These are phyloP conservation scores for Diaporthe batatas DNA, from an alignment of 2,329 filamentous ascomycete species.

Conservation along the genomic window DNA sequence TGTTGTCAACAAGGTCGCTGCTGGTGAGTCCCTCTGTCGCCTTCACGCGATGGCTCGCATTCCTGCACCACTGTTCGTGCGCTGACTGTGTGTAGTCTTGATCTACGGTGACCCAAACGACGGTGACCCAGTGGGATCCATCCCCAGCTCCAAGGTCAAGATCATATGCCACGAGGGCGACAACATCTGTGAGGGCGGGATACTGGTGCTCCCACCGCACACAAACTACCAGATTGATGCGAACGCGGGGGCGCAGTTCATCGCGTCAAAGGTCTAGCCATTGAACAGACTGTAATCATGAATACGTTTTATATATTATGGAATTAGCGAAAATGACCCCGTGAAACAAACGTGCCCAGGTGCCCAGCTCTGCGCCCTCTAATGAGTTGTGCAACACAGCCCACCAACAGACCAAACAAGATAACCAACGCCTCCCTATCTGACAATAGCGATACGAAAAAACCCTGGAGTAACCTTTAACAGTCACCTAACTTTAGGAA, in stretches of 20 bases:
- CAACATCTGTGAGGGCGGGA: conserved; percentile 41
- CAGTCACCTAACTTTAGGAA: no score
- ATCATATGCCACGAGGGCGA: conserved; percentile 43
- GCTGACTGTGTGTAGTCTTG: conserved; percentile 39
- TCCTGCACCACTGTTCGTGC: not conserved
- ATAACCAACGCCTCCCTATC: not conserved
- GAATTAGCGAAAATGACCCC: not conserved
- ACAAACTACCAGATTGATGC: conserved; percentile 39
- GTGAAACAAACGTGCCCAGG: not conserved
- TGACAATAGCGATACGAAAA: not conserved
- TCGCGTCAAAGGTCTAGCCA: conserved; percentile 33
- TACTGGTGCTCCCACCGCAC: conserved; percentile 29
- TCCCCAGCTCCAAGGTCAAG: conserved; percentile 39
- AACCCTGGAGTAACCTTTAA: no score
- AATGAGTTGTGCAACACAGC: not conserved
- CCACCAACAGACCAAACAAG: not conserved
- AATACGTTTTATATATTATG: not conserved
- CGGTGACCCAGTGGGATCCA: conserved; percentile 38
- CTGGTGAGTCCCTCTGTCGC: conserved; percentile 28
- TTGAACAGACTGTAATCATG: not conserved
- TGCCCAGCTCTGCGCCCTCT: not conserved
- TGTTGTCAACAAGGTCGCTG: conserved; percentile 42
- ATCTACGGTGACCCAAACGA: conserved; percentile 48
- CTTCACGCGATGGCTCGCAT: no score
- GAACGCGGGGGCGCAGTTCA: conserved; percentile 34